Evolutionary conservation across 305 asterid species (phyloP).

Genomic region (Coffea humblotiana): DNA sequence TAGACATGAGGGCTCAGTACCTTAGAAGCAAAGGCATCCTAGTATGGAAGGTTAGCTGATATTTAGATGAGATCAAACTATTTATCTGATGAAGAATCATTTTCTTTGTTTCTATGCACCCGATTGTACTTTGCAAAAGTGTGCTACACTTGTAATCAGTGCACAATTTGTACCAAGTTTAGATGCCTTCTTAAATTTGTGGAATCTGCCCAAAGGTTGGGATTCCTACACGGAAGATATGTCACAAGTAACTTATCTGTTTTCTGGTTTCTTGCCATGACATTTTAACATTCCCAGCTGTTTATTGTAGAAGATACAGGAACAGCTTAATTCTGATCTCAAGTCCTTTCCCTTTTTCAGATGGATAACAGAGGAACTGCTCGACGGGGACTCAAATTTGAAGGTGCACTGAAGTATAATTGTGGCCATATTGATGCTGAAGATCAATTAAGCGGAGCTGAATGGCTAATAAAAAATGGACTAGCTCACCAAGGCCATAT

Average conservation of each 20-base stretch:
- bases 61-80: not conserved
- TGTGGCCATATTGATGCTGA: constrained; percentile 76
- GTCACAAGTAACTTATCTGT: no score
- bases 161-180: not conserved
- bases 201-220: not conserved
- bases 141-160: not conserved
- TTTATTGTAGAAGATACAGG: not conserved
- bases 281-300: not conserved
- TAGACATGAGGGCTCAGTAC: constrained; percentile 93
- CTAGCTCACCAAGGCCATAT: constrained; percentile 60
- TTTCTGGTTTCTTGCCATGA: constrained; percentile 17
- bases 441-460: constrained; percentile 80
- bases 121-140: not conserved
- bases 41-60: constrained; percentile 82
- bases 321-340: not conserved
- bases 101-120: not conserved
- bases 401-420: constrained; percentile 71
- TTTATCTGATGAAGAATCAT: not conserved
- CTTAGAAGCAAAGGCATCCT: constrained; percentile 80
- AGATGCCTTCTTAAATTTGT: not conserved
- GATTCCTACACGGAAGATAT: not conserved
- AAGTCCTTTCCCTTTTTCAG: constrained; percentile 36
- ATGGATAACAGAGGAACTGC: constrained; percentile 96
- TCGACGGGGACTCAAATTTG: constrained; percentile 84
- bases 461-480: constrained; percentile 75